phyloP scores from a whole-genome alignment of 2,329 filamentous ascomycete species.

The Botrytis elliptica region DNA sequence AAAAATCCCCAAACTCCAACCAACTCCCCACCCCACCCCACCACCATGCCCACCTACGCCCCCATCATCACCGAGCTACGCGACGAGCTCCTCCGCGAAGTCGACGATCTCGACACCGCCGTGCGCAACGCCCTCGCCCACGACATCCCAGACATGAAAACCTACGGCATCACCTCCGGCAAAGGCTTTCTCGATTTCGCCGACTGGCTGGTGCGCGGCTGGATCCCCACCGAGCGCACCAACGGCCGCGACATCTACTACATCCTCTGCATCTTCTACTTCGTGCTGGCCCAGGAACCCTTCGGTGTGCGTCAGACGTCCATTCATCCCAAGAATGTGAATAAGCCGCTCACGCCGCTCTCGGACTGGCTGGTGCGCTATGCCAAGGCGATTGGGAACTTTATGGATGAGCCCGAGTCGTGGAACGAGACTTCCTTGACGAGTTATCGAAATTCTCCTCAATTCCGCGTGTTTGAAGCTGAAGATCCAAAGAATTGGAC shows the following conservation, averaged over 20 bases:
- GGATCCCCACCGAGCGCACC: slow-evolving; percentile 42
- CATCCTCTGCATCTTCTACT: slow-evolving; percentile 44
- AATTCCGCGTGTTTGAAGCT: slow-evolving; percentile 40
- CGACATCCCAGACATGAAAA: slow-evolving; percentile 12
- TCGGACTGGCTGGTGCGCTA: slow-evolving; percentile 44
- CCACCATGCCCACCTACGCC: background rate
- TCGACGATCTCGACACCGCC: slow-evolving; percentile 17
- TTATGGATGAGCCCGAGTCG: slow-evolving; percentile 40
- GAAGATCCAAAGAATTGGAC: slow-evolving; percentile 39
- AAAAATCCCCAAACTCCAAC: too few species aligned
- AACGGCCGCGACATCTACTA: slow-evolving; percentile 42
- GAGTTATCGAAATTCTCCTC: slow-evolving; percentile 39
- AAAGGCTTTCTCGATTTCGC: slow-evolving; percentile 17
- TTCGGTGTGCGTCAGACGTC: slow-evolving; percentile 35
- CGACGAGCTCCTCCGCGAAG: slow-evolving; percentile 16
- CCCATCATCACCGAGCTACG: slow-evolving; percentile 7
- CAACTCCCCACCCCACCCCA: background rate
- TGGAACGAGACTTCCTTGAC: slow-evolving; percentile 38
- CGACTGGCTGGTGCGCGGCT: slow-evolving; percentile 28
- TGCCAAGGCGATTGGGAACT: slow-evolving; percentile 40
- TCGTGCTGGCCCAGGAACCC: slow-evolving; percentile 41
- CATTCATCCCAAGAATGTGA: slow-evolving; percentile 37
- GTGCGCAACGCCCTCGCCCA: slow-evolving; percentile 10
- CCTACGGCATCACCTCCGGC: slow-evolving; percentile 4
- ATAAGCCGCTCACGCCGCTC: slow-evolving; percentile 39